Evolutionary conservation across 139 green algal genomes (phyloP), one percentile per base, ranked within the genome.

Genomic region (Coccomyxa sp.): DNA sequence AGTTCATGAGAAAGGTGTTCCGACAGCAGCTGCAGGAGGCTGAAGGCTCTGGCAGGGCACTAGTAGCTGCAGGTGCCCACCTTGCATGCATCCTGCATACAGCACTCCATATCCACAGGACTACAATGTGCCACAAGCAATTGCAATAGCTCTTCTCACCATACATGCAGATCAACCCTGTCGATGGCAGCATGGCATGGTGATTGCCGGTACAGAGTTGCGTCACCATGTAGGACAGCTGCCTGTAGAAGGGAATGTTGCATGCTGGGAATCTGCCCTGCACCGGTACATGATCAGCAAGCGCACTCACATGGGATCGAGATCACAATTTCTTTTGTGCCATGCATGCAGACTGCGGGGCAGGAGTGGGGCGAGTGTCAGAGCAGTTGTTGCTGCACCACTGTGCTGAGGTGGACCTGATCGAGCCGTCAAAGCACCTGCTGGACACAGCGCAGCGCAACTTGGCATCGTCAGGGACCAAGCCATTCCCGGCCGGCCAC

Each of bases 361-460:
- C 96, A 14, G 96, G 96, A 17, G 93, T 99, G 31, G 96, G 96
- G 11, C 90, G 96, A 11, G 95, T 99, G 1, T 92, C 90, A 0
- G 85, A 96, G 85, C 83, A 97, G 83, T 90, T 99, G 67, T 89
- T 99, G 82, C 88, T 97, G 79, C 89, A 96, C 57, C 81, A 91
- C 76, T 99, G 98, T 85, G 32, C 94, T 71, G 87, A 93, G 76
- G 95, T 98, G 38, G 96, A 99, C 85, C 83, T 99, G 51, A 81
- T 96, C 31, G 95, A 98, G 89, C 95, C 92, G 13, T 92, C 83
- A 21, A 86, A 51, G 82, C 93, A 95, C 84, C 86, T 96, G 83
- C 85, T 97, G 17, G 86, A 91, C 12, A 84, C 85, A 25, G 93
- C 92, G 16, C 31, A 77, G 31, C 80, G 71, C 25, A 59, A 60